Percentiles rank a stretch among this genome's conserved stretches.
Conservation (phyloP, 2,329 filamentous ascomycete genomes). For the Hypoxylon sp. region DNA sequence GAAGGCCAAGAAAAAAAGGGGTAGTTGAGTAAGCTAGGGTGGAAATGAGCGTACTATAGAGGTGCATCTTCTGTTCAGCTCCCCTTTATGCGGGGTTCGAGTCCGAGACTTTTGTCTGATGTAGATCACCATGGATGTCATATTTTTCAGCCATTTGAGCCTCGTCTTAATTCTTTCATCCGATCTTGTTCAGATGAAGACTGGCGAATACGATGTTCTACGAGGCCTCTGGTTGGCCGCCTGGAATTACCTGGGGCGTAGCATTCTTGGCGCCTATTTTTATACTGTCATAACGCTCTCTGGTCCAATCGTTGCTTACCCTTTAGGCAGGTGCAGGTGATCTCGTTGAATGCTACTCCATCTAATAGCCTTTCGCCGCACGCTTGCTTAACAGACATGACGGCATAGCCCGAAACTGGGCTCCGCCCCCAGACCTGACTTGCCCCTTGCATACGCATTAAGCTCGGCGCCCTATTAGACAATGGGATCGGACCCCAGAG, state of each 20-base stretch:
- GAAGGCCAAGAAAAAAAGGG: conserved; percentile 10
- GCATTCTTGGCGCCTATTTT: conserved; percentile 14
- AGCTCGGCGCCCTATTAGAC: neutral
- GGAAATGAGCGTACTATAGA: conserved; percentile 13
- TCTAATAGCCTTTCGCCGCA: conserved; percentile 24
- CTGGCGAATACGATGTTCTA: neutral
- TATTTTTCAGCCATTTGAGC: conserved; percentile 28
- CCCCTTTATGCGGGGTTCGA: conserved; percentile 8
- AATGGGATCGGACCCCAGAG: neutral
- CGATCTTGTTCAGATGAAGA: neutral
- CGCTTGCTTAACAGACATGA: conserved; percentile 10
- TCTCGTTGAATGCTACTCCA: conserved; percentile 10
- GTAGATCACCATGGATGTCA: neutral
- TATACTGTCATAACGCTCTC: neutral
- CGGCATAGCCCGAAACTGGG: conserved; percentile 4
- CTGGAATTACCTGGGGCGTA: conserved; percentile 4
- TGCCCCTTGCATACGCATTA: conserved; percentile 6
- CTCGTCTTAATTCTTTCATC: conserved; percentile 3
- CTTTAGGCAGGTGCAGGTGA: conserved; percentile 21
- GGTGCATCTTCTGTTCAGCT: neutral
- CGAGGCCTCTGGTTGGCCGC: neutral
- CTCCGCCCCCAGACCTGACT: conserved; percentile 4
- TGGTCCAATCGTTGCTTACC: conserved; percentile 7
- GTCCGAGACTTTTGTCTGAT: neutral
- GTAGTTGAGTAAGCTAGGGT: conserved; percentile 13